phyloP scores from a whole-genome alignment of 176 grass and related monocot species.

The Puya raimondii region DNA sequence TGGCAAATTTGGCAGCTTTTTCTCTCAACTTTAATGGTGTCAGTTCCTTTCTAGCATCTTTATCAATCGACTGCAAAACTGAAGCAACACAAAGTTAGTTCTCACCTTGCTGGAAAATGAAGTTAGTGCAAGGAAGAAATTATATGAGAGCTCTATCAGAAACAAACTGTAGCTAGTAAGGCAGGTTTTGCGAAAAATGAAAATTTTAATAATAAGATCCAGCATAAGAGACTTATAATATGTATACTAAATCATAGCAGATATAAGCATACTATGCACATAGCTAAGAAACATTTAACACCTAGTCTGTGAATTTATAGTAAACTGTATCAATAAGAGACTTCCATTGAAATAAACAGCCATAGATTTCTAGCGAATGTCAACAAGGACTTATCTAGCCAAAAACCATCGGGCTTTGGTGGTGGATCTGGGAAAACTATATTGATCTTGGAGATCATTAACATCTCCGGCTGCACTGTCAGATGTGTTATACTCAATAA shows the following conservation, averaged over 20 bases:
- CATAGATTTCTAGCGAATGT: too few relatives aligned
- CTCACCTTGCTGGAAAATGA: conserved; percentile 1
- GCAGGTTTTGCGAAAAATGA: not conserved
- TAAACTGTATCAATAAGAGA: too few relatives aligned
- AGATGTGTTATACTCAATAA: too few relatives aligned
- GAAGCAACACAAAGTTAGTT: conserved; percentile 26
- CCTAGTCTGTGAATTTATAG: too few relatives aligned
- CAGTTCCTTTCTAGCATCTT: conserved; percentile 64
- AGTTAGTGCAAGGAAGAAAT: not conserved
- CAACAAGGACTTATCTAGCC: too few relatives aligned
- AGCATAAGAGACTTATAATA: not conserved
- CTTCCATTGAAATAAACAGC: too few relatives aligned
- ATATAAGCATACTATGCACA: not conserved
- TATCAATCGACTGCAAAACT: conserved; percentile 93
- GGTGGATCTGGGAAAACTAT: too few relatives aligned
- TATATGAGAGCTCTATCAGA: not conserved
- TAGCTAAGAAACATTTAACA: too few relatives aligned
- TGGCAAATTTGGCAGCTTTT: conserved; percentile 98
- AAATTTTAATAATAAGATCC: not conserved
- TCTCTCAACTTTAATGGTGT: conserved; percentile 85
- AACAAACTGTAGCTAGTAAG: not conserved
- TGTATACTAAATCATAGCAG: not conserved
- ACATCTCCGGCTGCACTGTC: too few relatives aligned
- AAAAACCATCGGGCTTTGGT: too few relatives aligned
- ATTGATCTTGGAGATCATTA: too few relatives aligned